Evolutionary conservation across 2,329 filamentous ascomycete species (phyloP).

Genomic region (Fonsecaea pugnacius): DNA sequence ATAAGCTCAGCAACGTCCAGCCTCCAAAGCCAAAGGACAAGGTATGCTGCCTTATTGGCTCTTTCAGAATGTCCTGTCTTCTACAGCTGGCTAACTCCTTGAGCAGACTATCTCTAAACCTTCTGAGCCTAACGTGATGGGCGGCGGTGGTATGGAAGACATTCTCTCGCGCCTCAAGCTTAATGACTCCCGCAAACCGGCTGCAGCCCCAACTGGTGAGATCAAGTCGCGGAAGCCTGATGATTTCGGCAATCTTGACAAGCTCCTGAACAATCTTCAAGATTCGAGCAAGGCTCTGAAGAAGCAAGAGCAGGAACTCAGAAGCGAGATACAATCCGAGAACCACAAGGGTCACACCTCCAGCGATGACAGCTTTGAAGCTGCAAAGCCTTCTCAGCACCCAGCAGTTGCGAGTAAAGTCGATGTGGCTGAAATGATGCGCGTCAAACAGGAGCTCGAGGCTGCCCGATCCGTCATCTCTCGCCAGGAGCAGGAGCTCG

Average conservation of each 20-base stretch:
- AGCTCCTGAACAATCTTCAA: constrained; percentile 70
- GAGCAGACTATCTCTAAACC: constrained; percentile 30
- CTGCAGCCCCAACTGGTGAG: constrained; percentile 25
- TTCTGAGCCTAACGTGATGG: constrained; percentile 35
- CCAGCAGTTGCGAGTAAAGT: constrained; percentile 33
- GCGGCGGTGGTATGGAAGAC: constrained; percentile 66
- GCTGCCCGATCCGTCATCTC: constrained; percentile 62
- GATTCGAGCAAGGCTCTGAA: constrained; percentile 68
- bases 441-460: constrained; percentile 61
- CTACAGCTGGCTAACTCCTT: background rate
- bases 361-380: constrained; percentile 43
- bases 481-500: constrained; percentile 64
- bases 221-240: constrained; percentile 29
- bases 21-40: constrained; percentile 30
- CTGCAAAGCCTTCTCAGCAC: constrained; percentile 30
- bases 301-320: constrained; percentile 61
- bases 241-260: constrained; percentile 45
- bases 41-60: constrained; percentile 17
- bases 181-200: constrained; percentile 39
- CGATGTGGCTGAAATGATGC: constrained; percentile 57
- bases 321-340: constrained; percentile 31
- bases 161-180: constrained; percentile 52
- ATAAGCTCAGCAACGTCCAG: constrained; percentile 31
- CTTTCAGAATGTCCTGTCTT: constrained; percentile 6
- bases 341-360: constrained; percentile 38